phyloP scores from a whole-genome alignment of 2,329 filamentous ascomycete genomes.

The Calonectria hongkongensis region DNA sequence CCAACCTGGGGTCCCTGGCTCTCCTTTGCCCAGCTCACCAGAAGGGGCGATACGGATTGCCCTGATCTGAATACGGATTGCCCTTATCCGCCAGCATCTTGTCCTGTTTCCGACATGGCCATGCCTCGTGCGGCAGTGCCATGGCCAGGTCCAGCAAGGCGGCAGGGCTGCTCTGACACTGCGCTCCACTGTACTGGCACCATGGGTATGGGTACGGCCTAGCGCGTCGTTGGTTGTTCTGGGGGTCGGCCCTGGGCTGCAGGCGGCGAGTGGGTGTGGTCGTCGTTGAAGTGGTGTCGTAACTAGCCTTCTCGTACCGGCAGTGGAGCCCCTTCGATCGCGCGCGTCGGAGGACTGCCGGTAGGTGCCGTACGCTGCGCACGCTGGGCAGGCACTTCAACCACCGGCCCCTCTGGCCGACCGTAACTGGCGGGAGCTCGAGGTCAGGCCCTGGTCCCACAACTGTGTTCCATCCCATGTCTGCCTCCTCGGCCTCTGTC shows the following conservation, averaged over 20 bases:
- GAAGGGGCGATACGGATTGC: slow-evolving; percentile 29
- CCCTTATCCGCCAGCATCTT: slow-evolving; percentile 29
- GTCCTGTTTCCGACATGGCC: slow-evolving; percentile 24
- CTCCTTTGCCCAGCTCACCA: slow-evolving; percentile 17
- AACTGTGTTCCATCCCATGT: slow-evolving; percentile 27
- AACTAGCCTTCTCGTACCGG: slow-evolving; percentile 36
- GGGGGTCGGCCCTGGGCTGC: slow-evolving; percentile 23
- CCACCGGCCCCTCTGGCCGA: slow-evolving; percentile 16
- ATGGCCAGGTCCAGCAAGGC: slow-evolving; percentile 24
- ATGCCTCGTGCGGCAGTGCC: slow-evolving; percentile 31
- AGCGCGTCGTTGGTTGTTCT: slow-evolving; percentile 27
- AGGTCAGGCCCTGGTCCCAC: slow-evolving; percentile 28
- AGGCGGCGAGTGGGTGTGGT: slow-evolving; percentile 26
- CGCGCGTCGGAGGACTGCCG: slow-evolving; percentile 38
- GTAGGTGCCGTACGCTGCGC: slow-evolving; percentile 35
- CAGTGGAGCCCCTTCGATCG: slow-evolving; percentile 35
- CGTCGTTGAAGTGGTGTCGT: slow-evolving; percentile 25
- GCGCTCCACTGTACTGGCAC: slow-evolving; percentile 24
- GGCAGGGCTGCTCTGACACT: slow-evolving; percentile 25
- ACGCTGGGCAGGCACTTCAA: slow-evolving; percentile 20
- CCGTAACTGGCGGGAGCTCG: slow-evolving; percentile 20
- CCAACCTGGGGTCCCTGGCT: slow-evolving; percentile 6
- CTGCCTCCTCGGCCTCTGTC: slow-evolving; percentile 13
- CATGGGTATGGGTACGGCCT: slow-evolving; percentile 27
- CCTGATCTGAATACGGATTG: slow-evolving; percentile 30